phyloP scores from a whole-genome alignment of 306 rosid species.

The Bauhinia variegata region DNA sequence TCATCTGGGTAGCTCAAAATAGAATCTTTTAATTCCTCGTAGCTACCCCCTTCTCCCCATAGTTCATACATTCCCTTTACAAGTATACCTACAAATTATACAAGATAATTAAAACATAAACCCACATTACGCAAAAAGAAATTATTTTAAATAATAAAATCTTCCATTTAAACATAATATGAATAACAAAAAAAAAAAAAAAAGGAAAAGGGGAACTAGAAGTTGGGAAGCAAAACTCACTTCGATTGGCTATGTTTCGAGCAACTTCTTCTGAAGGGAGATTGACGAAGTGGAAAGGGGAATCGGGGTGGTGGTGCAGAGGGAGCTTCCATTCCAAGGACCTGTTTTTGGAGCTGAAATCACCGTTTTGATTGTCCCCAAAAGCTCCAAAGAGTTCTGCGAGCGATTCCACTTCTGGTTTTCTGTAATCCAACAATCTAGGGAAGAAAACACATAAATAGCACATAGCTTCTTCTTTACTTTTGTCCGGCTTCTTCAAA shows the following conservation, averaged over 20 bases:
- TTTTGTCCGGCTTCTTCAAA: slow-evolving; percentile 10
- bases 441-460: slow-evolving; percentile 88
- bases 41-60: slow-evolving; percentile 87
- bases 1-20: slow-evolving; percentile 67
- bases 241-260: too few relatives aligned
- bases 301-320: slow-evolving; percentile 70
- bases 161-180: too few relatives aligned
- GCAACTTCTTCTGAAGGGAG: too few relatives aligned
- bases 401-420: slow-evolving; percentile 87
- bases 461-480: slow-evolving; percentile 61
- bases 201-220: too few relatives aligned
- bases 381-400: slow-evolving; percentile 64
- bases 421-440: slow-evolving; percentile 83
- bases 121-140: too few relatives aligned
- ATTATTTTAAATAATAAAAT: too few relatives aligned
- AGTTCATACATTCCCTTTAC: slow-evolving; percentile 95
- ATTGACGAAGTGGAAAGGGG: slow-evolving; percentile 88
- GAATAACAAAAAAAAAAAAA: too few relatives aligned
- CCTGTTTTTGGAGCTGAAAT: slow-evolving; percentile 19
- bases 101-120: too few relatives aligned
- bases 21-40: slow-evolving; percentile 75
- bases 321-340: slow-evolving; percentile 82
- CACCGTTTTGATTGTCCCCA: slow-evolving; percentile 43
- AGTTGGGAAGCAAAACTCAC: too few relatives aligned
- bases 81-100: slow-evolving; percentile 86